Evolutionary conservation across 306 rosid genomes (phyloP).

Genomic region (Clitoria ternatea): DNA sequence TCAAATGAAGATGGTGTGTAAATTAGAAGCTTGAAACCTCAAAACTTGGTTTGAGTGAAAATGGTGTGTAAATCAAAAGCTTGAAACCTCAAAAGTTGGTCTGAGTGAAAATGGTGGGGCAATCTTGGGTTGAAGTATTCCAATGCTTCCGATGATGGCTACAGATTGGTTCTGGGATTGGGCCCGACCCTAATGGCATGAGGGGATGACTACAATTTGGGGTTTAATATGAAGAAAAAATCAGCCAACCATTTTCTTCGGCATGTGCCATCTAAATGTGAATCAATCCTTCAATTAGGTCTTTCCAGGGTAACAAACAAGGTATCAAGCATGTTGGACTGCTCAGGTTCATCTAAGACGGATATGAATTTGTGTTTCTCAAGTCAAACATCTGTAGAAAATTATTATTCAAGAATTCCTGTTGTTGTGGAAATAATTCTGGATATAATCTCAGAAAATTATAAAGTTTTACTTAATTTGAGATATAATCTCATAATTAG

Average conservation of each 20-base stretch:
- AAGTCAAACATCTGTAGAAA: conserved; percentile 44
- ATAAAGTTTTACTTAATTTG: too few species aligned
- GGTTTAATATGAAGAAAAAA: conserved; percentile 46
- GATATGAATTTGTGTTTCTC: conserved; percentile 41
- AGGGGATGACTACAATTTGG: conserved; percentile 50
- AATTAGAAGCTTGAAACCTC: neutral
- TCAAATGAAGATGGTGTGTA: neutral
- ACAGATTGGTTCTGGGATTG: conserved; percentile 88
- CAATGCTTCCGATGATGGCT: conserved; percentile 67
- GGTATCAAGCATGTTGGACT: conserved; percentile 51
- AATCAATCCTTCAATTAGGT: conserved; percentile 84
- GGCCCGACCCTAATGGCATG: conserved; percentile 85
- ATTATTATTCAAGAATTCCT: conserved; percentile 47
- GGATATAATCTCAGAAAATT: too few species aligned
- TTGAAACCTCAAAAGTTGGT: too few species aligned
- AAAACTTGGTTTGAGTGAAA: neutral
- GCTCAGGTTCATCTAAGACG: conserved; percentile 55
- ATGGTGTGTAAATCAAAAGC: too few species aligned
- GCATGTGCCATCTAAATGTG: conserved; percentile 52
- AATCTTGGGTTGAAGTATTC: conserved; percentile 44
- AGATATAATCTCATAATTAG: too few species aligned
- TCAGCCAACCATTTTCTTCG: conserved; percentile 32
- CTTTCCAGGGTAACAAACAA: conserved; percentile 79
- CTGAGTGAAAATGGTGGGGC: too few species aligned
- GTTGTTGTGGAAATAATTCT: too few species aligned